phyloP scores from a whole-genome alignment of 108 stramenopile genomes.

The Cylindrotheca closterium region DNA sequence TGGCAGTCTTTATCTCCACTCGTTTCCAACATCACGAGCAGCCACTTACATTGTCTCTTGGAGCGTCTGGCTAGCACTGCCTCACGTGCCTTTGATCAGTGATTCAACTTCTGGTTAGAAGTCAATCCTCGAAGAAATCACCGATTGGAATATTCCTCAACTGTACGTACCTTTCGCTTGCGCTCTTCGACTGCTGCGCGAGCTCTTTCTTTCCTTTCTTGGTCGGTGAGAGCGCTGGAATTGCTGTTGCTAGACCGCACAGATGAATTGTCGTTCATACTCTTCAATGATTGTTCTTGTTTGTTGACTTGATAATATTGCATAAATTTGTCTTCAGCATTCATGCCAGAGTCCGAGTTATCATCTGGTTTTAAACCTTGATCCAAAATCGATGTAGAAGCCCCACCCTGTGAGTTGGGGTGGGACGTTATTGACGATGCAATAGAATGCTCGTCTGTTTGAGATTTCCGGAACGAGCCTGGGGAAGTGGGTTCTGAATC shows the following conservation, averaged over 20 bases:
- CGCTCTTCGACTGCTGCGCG: conserved; percentile 37
- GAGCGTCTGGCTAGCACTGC: background rate
- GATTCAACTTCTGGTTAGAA: conserved; percentile 22
- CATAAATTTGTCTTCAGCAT: conserved; percentile 34
- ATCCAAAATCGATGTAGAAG: background rate
- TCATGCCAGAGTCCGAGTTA: conserved; percentile 7
- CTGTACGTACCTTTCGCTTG: conserved; percentile 37
- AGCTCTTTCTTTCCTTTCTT: conserved; percentile 32
- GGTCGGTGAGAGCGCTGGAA: conserved; percentile 3
- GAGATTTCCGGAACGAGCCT: background rate
- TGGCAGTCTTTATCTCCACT: no score
- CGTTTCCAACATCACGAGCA: no score
- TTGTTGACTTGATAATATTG: conserved; percentile 16
- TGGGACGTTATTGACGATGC: background rate
- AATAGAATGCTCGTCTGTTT: background rate
- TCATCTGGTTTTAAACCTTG: conserved; percentile 1
- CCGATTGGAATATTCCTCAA: no score
- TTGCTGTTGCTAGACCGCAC: background rate
- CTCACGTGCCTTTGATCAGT: no score
- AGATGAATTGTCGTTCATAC: background rate
- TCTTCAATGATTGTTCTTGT: background rate
- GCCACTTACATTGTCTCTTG: no score
- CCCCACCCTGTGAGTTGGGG: background rate
- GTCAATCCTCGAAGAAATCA: no score
- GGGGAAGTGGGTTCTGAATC: background rate